phyloP scores from a whole-genome alignment of 495 filamentous ascomycete genomes.

The Hypoxylon perforatum region DNA sequence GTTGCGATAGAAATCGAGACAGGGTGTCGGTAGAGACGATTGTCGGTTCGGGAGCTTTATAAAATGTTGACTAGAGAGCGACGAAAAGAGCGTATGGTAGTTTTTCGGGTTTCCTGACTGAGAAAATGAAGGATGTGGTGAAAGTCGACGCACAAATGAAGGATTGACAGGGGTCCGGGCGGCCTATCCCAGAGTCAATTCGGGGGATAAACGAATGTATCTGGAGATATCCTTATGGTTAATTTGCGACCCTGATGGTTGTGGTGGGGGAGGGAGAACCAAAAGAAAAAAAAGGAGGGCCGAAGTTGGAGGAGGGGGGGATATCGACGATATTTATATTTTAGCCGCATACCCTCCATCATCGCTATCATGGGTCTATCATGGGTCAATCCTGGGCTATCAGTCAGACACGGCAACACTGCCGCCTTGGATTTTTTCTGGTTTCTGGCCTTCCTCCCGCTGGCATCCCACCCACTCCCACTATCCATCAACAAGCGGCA shows the following conservation, averaged over 20 bases:
- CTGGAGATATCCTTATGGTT: constrained; percentile 56
- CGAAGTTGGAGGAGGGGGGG: constrained; percentile 44
- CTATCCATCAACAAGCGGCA: constrained; percentile 23
- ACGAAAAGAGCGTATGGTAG: constrained; percentile 55
- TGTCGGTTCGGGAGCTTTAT: constrained; percentile 38
- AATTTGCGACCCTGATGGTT: constrained; percentile 65
- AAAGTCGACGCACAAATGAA: constrained; percentile 60
- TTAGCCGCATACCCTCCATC: constrained; percentile 35
- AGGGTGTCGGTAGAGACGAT: constrained; percentile 45
- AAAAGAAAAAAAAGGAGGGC: constrained; percentile 41
- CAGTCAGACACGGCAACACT: background rate
- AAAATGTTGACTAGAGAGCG: constrained; percentile 56
- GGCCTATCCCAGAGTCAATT: constrained; percentile 53
- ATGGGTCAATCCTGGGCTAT: background rate
- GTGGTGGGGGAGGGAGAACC: constrained; percentile 55
- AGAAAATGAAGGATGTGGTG: constrained; percentile 40
- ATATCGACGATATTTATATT: constrained; percentile 55
- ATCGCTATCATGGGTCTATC: background rate
- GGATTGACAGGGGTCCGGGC: constrained; percentile 63
- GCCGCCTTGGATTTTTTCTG: constrained; percentile 16
- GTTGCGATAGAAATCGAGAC: constrained; percentile 44
- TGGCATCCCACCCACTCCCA: constrained; percentile 5
- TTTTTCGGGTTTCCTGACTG: constrained; percentile 39
- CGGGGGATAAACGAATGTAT: constrained; percentile 48
- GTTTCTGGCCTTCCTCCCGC: constrained; percentile 8